phyloP scores from a whole-genome alignment of 2,329 filamentous ascomycete species.

The Geosmithia morbida region DNA sequence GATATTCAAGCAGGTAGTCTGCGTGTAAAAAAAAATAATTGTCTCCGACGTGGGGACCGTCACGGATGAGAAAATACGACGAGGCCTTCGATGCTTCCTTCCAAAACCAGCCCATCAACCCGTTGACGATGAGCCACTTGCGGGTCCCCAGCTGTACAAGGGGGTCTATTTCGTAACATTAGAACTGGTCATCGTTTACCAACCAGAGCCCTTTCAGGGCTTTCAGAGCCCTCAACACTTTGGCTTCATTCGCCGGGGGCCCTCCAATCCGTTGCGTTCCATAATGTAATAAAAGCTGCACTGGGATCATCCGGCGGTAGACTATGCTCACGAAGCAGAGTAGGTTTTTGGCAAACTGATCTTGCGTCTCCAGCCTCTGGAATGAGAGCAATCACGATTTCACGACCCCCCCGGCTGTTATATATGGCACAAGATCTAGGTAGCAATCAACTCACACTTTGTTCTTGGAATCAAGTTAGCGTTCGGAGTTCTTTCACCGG shows the following conservation, averaged over 20 bases:
- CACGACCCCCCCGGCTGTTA: not conserved
- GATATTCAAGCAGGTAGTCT: no score
- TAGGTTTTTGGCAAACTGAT: slow-evolving; percentile 11
- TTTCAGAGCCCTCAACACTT: slow-evolving; percentile 10
- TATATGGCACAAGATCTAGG: no score
- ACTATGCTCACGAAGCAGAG: slow-evolving; percentile 17
- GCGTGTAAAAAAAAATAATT: no score
- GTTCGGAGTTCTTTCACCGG: no score
- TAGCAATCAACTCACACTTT: no score
- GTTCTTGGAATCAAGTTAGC: no score
- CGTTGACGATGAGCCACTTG: slow-evolving; percentile 11
- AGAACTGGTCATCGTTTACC: slow-evolving; percentile 5
- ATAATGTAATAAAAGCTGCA: not conserved
- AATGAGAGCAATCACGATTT: slow-evolving; percentile 2
- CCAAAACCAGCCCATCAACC: slow-evolving; percentile 3
- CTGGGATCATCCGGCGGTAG: slow-evolving; percentile 14
- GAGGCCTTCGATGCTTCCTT: no score
- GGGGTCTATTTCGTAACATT: slow-evolving; percentile 14
- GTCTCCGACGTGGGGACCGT: no score
- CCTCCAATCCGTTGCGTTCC: not conserved
- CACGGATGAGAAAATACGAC: slow-evolving; percentile 4
- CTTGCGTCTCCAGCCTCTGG: slow-evolving; percentile 5
- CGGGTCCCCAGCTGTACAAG: slow-evolving; percentile 17
- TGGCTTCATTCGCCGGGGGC: no score
- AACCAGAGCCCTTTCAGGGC: slow-evolving; percentile 16